Percentiles rank a stretch among this genome's conserved stretches.
Conservation (phyloP, 768 basidiomycete genomes). For the Boletus rubroflammeus region DNA sequence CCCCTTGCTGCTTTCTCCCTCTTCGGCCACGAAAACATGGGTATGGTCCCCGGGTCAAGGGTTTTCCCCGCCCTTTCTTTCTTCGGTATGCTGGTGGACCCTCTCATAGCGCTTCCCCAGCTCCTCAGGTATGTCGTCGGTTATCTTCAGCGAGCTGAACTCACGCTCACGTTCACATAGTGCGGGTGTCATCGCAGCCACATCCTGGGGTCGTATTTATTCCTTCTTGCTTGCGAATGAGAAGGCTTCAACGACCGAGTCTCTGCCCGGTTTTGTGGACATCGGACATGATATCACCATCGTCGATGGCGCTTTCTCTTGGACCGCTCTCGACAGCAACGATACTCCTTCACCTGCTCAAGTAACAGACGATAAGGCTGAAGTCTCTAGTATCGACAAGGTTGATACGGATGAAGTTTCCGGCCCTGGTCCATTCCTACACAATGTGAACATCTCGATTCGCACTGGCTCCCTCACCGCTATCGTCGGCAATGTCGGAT, state of each 20-base stretch:
- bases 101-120: conserved; percentile 29
- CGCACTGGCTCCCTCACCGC: conserved; percentile 23
- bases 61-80: conserved; percentile 31
- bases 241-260: conserved; percentile 8
- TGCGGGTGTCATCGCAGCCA: conserved; percentile 21
- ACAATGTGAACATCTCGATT: conserved; percentile 21
- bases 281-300: conserved; percentile 20
- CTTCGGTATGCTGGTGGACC: conserved; percentile 32
- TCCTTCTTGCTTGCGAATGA: conserved; percentile 27
- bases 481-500: conserved; percentile 26
- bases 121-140: conserved; percentile 21
- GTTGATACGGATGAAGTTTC: conserved; percentile 6
- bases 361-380: conserved; percentile 1
- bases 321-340: conserved; percentile 15
- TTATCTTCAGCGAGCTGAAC: not conserved
- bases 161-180: conserved; percentile 8
- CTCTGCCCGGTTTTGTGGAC: conserved; percentile 1
- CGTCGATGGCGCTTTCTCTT: conserved; percentile 22
- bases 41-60: conserved; percentile 15
- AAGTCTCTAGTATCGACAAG: conserved; percentile 6
- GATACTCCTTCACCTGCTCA: not conserved
- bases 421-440: conserved; percentile 16
- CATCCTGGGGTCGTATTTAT: conserved; percentile 30
- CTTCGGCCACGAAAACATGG: conserved; percentile 28
- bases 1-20: conserved; percentile 32